Evolutionary conservation across 1,139 yeast species (phyloP).

Genomic region (Suhomyces panamericanus): DNA sequence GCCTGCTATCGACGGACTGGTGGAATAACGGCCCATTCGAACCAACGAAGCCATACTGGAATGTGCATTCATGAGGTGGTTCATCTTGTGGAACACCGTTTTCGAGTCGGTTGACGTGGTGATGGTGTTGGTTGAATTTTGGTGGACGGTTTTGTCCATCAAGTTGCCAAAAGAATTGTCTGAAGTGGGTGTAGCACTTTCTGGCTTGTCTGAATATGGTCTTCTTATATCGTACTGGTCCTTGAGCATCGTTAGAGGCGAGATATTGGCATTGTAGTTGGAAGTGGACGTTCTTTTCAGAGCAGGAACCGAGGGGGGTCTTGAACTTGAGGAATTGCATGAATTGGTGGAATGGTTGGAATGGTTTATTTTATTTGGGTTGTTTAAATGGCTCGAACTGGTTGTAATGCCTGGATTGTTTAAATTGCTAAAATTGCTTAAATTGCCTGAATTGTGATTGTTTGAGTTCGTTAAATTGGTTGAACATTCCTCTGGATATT

Average conservation of each 20-base stretch:
- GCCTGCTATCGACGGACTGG: not conserved
- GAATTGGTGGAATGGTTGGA: not conserved
- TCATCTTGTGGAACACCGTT: not conserved
- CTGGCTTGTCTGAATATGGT: conserved; percentile 15
- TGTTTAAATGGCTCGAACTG: too few relatives aligned
- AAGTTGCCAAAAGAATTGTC: conserved; percentile 27
- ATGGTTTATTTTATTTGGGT: too few relatives aligned
- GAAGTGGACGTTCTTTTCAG: not conserved
- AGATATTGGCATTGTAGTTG: conserved; percentile 17
- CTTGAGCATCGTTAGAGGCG: conserved; percentile 32
- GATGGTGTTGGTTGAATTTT: conserved; percentile 17
- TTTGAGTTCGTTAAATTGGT: too few relatives aligned
- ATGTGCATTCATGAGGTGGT: not conserved
- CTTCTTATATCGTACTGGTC: conserved; percentile 32
- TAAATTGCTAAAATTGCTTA: too few relatives aligned
- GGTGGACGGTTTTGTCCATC: conserved; percentile 1
- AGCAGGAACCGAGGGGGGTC: too few relatives aligned
- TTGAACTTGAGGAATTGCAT: not conserved
- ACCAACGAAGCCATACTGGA: not conserved
- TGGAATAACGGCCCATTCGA: conserved; percentile 4
- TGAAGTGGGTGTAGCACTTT: conserved; percentile 14
- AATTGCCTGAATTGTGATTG: too few relatives aligned
- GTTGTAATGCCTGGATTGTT: too few relatives aligned
- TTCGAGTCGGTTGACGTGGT: conserved; percentile 1
- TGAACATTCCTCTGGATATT: too few relatives aligned